Evolutionary conservation across 2,329 filamentous ascomycete species (phyloP).

Genomic region (Fusarium nodosum): DNA sequence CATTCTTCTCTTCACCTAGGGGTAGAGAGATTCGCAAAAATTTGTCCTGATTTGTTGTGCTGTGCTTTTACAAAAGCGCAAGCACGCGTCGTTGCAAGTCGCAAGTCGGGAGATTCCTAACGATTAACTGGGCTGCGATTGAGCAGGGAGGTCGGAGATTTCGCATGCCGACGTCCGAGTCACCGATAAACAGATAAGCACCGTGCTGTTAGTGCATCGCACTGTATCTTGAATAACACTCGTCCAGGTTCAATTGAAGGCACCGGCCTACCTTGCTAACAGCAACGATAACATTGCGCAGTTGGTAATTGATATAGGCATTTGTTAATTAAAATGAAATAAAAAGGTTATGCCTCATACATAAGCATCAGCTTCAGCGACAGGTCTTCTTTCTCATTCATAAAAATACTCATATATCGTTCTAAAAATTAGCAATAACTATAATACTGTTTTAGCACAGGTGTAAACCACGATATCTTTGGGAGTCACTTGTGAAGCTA

Average conservation of each 20-base stretch:
- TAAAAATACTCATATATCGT: neutral
- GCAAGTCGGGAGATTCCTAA: conserved; percentile 33
- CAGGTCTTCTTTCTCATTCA: neutral
- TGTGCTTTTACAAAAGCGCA: conserved; percentile 36
- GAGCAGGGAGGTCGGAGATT: conserved; percentile 44
- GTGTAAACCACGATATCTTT: neutral
- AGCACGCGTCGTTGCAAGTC: conserved; percentile 44
- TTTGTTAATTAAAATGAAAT: too few relatives aligned
- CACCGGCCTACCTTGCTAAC: neutral
- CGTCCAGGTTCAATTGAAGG: neutral
- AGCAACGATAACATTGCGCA: neutral
- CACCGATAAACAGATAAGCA: conserved; percentile 34
- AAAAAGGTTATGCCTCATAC: neutral
- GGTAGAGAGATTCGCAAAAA: conserved; percentile 17
- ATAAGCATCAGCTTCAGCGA: neutral
- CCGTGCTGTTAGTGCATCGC: neutral
- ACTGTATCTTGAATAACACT: neutral
- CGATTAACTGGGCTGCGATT: conserved; percentile 15
- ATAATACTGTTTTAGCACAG: neutral
- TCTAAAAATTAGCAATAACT: neutral
- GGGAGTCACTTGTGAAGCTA: neutral
- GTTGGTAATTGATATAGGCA: neutral
- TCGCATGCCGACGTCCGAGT: conserved; percentile 36
- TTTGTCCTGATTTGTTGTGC: conserved; percentile 16
- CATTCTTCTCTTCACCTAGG: conserved; percentile 44